These are phyloP conservation scores for Blastobotrys raffinosifermentans DNA, from an alignment of 1,139 yeast genomes.

Conservation along the genomic window DNA sequence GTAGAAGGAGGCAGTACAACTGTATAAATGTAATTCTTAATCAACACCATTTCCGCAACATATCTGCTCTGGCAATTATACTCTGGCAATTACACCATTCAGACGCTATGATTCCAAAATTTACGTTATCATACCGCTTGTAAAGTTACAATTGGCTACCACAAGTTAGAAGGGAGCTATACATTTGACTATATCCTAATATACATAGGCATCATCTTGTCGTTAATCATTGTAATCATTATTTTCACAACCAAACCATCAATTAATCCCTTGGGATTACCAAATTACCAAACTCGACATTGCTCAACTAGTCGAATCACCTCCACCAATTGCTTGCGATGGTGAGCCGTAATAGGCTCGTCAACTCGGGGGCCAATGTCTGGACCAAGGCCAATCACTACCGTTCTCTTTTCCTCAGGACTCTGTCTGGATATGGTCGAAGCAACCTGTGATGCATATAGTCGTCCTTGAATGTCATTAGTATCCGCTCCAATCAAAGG, in stretches of 20 bases:
- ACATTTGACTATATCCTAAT: not conserved
- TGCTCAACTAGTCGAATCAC: constrained; percentile 31
- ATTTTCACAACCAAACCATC: not conserved
- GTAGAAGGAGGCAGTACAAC: constrained; percentile 63
- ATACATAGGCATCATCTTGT: too few relatives aligned
- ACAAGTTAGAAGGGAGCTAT: too few relatives aligned
- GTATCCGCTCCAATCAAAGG: constrained; percentile 32
- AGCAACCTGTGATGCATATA: constrained; percentile 36
- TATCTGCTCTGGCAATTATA: too few relatives aligned
- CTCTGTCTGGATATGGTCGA: constrained; percentile 32
- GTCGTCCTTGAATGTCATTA: constrained; percentile 23
- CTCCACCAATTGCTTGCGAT: constrained; percentile 30
- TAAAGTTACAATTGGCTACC: too few relatives aligned
- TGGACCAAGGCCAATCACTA: constrained; percentile 34
- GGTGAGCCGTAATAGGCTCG: constrained; percentile 20
- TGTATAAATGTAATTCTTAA: too few relatives aligned
- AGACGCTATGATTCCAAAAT: not conserved
- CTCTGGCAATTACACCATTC: not conserved
- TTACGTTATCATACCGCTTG: too few relatives aligned
- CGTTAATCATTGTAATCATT: too few relatives aligned
- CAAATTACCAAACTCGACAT: constrained; percentile 30
- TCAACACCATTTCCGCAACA: too few relatives aligned
- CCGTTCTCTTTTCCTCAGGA: constrained; percentile 32
- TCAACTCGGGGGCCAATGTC: constrained; percentile 28
- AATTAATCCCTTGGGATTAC: not conserved